Conservation (phyloP, 495 filamentous ascomycete genomes). For the Penicillium goetzii region DNA sequence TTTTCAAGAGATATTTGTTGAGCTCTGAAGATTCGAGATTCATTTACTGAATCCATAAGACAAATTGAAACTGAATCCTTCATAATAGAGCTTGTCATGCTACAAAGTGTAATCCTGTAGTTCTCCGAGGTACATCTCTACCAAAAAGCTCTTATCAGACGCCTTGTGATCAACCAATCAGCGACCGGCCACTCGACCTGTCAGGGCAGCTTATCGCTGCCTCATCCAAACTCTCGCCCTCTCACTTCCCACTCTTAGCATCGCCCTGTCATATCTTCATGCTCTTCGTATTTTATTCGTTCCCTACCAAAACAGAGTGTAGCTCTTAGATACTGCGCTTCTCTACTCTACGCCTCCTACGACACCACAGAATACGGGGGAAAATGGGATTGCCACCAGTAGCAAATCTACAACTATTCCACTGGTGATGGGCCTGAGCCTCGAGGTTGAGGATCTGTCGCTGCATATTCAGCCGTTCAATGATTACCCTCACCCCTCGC, state of each 20-base stretch:
- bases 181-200: background rate
- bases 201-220: background rate
- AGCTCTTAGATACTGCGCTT: background rate
- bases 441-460: background rate
- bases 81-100: background rate
- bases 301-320: background rate
- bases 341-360: slow-evolving; percentile 3
- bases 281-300: background rate
- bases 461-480: slow-evolving; percentile 1
- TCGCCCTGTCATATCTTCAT: background rate
- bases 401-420: background rate
- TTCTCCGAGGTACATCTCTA: background rate
- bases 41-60: background rate
- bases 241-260: background rate
- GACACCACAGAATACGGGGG: background rate
- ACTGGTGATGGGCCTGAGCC: background rate
- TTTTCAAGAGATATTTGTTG: background rate
- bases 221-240: background rate
- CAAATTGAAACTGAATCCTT: background rate
- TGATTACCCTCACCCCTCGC: slow-evolving; percentile 16
- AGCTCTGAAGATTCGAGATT: background rate
- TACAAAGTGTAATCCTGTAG: background rate
- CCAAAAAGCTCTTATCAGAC: slow-evolving; percentile 22
- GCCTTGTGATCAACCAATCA: slow-evolving; percentile 20
- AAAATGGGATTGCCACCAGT: background rate